Base-by-base conservation (phyloP, 495 filamentous ascomycete genomes). In the Aspergillus ellipticus region DNA sequence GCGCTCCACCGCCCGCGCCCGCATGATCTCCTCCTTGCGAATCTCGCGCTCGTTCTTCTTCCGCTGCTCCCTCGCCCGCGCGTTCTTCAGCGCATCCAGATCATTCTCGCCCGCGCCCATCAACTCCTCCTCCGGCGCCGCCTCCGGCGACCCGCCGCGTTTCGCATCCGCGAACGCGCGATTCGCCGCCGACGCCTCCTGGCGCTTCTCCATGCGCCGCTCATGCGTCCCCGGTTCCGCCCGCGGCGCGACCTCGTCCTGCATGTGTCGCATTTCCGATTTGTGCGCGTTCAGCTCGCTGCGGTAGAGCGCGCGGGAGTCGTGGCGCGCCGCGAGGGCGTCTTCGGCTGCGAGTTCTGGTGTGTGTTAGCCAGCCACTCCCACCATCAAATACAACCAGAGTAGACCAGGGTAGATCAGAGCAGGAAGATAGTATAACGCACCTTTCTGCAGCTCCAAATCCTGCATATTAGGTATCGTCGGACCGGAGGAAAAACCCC, bases 161-260 rank as follows among this genome's bases (percentile, higher is more conserved):
- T 60, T 58, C n/a, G 69, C 55, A 11, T 70, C 63, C 4, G 79
- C 79, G 53, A 82, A 81, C 3, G 69, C 62, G 3, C 72, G 71
- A 50, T 80, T 81, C 0, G 76, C 64, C 5, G 72, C 75, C 1
- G 83, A 75, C 5, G 65, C 70, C 53, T 87, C 84, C 10, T 73
- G 74, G 46, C 85, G 85, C 77, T 96, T 96, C 76, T 98, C 93
- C 4, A 98, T 77, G 52, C 84, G 82, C 8, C 93, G 83, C 69
- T 96, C 94, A 22, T 85, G 84, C 2, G 90, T 92, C 1, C 93
- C 92, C 0, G 93, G 72, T 47, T 93, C 91, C 0, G 93, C 90
- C 13, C 90, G 88, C 4, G 94, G 93, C 0, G 77, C 81, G 10
- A 96, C 72, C 54, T 97, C 93, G 9, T 96, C 92, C 65, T 75